These are phyloP conservation scores for Cardamine resedifolia DNA, from an alignment of 345 rosid genomes.

Conservation along the genomic window DNA sequence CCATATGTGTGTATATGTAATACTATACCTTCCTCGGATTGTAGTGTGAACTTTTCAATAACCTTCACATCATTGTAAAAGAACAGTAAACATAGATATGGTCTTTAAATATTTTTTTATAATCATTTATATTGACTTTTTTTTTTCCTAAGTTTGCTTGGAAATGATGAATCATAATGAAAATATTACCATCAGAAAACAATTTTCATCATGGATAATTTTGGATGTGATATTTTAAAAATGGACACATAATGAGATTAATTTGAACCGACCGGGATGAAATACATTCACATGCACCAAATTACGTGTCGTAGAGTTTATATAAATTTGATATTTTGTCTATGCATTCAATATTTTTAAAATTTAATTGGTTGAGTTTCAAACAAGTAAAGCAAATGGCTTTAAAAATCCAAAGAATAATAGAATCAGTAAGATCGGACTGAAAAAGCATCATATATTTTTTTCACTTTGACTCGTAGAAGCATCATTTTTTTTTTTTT, in stretches of 20 bases:
- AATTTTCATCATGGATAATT: neutral
- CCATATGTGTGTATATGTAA: slow-evolving; percentile 11
- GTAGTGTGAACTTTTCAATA: slow-evolving; percentile 21
- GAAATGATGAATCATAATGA: neutral
- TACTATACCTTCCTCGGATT: neutral
- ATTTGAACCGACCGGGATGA: slow-evolving; percentile 20
- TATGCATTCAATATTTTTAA: neutral
- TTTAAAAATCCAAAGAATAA: slow-evolving; percentile 19
- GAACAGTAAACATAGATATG: slow-evolving; percentile 12
- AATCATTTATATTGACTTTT: neutral
- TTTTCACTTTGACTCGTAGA: slow-evolving; percentile 15
- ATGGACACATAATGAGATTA: slow-evolving; percentile 11
- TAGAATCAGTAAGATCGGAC: slow-evolving; percentile 19
- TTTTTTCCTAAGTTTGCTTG: neutral
- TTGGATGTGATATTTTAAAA: neutral
- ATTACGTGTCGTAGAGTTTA: slow-evolving; percentile 12
- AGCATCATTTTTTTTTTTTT: slow-evolving; percentile 33
- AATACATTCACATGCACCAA: slow-evolving; percentile 17
- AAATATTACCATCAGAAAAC: neutral
- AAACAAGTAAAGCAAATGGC: slow-evolving; percentile 32
- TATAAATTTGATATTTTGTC: neutral
- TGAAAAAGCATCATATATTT: neutral
- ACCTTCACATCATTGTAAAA: neutral
- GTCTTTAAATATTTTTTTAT: neutral
- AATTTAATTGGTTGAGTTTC: slow-evolving; percentile 28